Conservation (phyloP, 805 yeast genomes). For the Debaryomyces tyrocola region DNA sequence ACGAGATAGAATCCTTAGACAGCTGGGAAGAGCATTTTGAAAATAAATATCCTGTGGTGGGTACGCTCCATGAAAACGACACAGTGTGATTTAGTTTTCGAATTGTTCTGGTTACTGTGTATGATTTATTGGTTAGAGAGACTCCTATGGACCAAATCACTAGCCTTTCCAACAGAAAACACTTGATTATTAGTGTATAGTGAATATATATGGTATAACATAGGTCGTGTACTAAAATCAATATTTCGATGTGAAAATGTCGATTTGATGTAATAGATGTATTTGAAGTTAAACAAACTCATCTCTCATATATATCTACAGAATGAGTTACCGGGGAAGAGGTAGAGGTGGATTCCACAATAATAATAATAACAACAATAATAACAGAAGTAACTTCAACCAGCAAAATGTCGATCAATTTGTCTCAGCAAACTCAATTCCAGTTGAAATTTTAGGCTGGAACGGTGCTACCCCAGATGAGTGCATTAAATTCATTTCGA, state of each 20-base stretch:
- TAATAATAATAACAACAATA: constrained; percentile 14
- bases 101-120: too few species aligned
- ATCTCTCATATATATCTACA: background rate
- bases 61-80: constrained; percentile 47
- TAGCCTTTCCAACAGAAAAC: too few species aligned
- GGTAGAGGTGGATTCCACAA: constrained; percentile 29
- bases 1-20: constrained; percentile 66
- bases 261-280: background rate
- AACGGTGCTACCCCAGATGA: constrained; percentile 73
- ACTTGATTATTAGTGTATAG: too few species aligned
- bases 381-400: constrained; percentile 10
- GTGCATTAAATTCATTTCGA: constrained; percentile 62
- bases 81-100: too few species aligned
- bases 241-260: too few species aligned
- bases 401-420: constrained; percentile 27
- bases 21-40: constrained; percentile 86
- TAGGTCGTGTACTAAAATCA: too few species aligned
- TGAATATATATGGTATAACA: too few species aligned
- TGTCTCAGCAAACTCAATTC: constrained; percentile 35
- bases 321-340: constrained; percentile 41
- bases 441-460: constrained; percentile 77
- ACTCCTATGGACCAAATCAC: too few species aligned
- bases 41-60: constrained; percentile 79
- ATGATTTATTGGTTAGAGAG: too few species aligned
- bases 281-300: background rate